phyloP scores from a whole-genome alignment of 2,329 filamentous ascomycete genomes.

The Colletotrichum graminicola region DNA sequence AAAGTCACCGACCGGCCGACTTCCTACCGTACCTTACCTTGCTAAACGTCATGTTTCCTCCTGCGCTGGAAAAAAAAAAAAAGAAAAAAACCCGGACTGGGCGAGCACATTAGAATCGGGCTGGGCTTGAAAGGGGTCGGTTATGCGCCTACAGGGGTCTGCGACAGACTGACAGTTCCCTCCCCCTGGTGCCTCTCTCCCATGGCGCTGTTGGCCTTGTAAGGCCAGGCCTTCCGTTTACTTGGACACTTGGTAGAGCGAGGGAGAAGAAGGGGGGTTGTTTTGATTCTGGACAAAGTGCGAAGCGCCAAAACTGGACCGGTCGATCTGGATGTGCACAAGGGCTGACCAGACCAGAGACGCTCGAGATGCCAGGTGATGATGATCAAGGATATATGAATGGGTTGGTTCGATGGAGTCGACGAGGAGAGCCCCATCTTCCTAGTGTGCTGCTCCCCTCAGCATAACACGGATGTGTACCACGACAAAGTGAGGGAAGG shows the following conservation, averaged over 20 bases:
- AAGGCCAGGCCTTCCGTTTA: slow-evolving; percentile 2
- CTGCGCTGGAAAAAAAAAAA: neutral
- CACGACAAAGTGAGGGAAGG: slow-evolving; percentile 1
- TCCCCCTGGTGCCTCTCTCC: neutral
- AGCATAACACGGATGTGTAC: neutral
- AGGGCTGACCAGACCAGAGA: neutral
- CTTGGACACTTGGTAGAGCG: neutral
- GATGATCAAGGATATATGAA: slow-evolving; percentile 2
- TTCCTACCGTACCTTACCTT: slow-evolving; percentile 6
- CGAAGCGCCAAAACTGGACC: neutral
- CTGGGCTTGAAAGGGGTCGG: neutral
- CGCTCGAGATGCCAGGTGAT: neutral
- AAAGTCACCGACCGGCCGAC: slow-evolving; percentile 1
- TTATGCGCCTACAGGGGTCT: slow-evolving; percentile 4
- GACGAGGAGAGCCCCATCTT: slow-evolving; percentile 5
- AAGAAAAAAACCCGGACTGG: neutral
- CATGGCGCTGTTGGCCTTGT: slow-evolving; percentile 5
- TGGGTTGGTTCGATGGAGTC: slow-evolving; percentile 2
- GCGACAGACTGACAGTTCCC: neutral
- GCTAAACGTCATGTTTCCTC: slow-evolving; percentile 16
- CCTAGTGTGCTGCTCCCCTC: neutral
- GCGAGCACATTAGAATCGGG: slow-evolving; percentile 9
- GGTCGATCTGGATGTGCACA: neutral
- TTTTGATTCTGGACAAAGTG: neutral
- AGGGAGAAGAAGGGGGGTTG: neutral